Percentiles rank a stretch among this genome's conserved stretches.
Conservation (phyloP, 2,329 filamentous ascomycete species). For the Albophoma yamanashiensis region DNA sequence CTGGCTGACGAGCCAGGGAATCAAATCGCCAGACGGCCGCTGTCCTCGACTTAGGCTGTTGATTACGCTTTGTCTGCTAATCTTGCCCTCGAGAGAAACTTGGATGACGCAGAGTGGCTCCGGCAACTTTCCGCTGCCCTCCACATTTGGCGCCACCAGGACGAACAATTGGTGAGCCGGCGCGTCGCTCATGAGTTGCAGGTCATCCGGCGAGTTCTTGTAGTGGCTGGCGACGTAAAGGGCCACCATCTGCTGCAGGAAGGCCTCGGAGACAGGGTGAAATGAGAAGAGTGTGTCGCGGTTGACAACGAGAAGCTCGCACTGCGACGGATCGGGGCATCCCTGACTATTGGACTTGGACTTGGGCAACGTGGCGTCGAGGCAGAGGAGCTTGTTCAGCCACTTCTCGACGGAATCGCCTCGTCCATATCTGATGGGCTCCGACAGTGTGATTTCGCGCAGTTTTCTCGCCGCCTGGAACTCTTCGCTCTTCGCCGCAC, state of each 20-base stretch:
- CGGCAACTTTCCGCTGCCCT: constrained; percentile 67
- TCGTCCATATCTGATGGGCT: constrained; percentile 88
- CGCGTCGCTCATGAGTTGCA: constrained; percentile 98
- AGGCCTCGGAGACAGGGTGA: constrained; percentile 93
- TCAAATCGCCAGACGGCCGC: constrained; percentile 82
- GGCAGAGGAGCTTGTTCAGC: constrained; percentile 87
- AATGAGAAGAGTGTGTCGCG: constrained; percentile 97
- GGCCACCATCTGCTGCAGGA: constrained; percentile 96
- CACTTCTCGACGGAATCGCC: constrained; percentile 91
- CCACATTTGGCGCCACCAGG: constrained; percentile 74
- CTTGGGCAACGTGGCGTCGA: constrained; percentile 82
- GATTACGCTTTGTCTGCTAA: constrained; percentile 85
- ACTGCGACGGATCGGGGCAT: constrained; percentile 82
- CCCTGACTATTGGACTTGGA: constrained; percentile 63
- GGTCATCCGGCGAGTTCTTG: constrained; percentile 94
- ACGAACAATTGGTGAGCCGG: constrained; percentile 95
- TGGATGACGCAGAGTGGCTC: constrained; percentile 94
- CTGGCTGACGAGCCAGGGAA: constrained; percentile 94
- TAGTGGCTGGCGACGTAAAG: constrained; percentile 96
- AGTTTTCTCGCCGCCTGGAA: constrained; percentile 63
- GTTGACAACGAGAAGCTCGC: constrained; percentile 88
- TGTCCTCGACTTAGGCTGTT: constrained; percentile 84
- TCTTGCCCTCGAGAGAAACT: constrained; percentile 86
- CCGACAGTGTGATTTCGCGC: constrained; percentile 82
- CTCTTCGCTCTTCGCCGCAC: constrained; percentile 52